Evolutionary conservation across 306 rosid species (phyloP).

Genomic region (Ormosia emarginata): DNA sequence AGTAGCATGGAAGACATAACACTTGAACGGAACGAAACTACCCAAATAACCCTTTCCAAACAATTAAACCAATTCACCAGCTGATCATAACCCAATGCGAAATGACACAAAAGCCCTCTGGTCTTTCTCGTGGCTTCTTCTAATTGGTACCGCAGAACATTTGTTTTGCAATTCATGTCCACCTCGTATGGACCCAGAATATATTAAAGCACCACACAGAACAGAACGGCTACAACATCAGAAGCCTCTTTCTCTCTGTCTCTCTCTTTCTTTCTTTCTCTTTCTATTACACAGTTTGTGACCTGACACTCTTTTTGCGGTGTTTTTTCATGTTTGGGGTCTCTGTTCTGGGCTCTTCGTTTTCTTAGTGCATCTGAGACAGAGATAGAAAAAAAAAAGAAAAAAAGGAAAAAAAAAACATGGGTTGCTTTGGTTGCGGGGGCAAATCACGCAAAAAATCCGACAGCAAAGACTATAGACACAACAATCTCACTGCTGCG

Average conservation of each 20-base stretch:
- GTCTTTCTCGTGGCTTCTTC: background rate
- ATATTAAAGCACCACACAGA: slow-evolving; percentile 4
- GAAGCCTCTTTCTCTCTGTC: background rate
- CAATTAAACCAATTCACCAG: background rate
- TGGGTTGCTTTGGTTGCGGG: slow-evolving; percentile 75
- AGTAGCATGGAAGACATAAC: background rate
- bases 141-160: background rate
- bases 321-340: background rate
- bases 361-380: slow-evolving; percentile 24
- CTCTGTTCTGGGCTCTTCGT: slow-evolving; percentile 1
- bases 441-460: slow-evolving; percentile 46
- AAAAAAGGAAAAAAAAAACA: slow-evolving; percentile 21
- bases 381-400: background rate
- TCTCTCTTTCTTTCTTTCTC: slow-evolving; percentile 1
- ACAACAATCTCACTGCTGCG: slow-evolving; percentile 24
- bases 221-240: background rate
- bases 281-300: slow-evolving; percentile 13
- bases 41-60: slow-evolving; percentile 2
- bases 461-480: background rate
- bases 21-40: background rate
- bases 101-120: slow-evolving; percentile 22
- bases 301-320: slow-evolving; percentile 15
- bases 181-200: slow-evolving; percentile 11
- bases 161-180: background rate
- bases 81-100: background rate